Evolutionary conservation across 495 filamentous ascomycete genomes (phyloP).

Genomic region (Podospora pseudocomata): DNA sequence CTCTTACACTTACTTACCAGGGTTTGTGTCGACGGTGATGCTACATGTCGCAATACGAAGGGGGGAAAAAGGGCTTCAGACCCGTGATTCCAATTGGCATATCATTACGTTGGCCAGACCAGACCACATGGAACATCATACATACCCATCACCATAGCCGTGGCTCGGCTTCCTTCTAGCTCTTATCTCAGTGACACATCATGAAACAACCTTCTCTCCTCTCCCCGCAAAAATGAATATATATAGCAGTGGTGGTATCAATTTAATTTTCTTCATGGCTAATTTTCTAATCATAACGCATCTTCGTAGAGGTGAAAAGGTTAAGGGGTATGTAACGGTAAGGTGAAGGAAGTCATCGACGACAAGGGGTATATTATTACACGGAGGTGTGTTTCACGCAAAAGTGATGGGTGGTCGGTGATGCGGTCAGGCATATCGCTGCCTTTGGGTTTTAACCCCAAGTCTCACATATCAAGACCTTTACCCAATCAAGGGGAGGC

Average conservation of each 20-base stretch:
- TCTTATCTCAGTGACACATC: neutral
- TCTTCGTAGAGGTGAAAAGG: neutral
- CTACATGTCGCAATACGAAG: neutral
- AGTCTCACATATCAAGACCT: neutral
- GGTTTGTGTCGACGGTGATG: neutral
- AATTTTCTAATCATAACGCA: neutral
- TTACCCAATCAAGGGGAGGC: neutral
- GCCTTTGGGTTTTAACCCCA: conserved; percentile 1
- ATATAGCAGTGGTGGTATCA: neutral
- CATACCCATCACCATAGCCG: neutral
- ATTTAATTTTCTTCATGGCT: conserved; percentile 1
- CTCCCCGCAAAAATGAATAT: neutral
- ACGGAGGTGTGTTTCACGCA: neutral
- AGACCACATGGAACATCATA: neutral
- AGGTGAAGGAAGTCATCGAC: neutral
- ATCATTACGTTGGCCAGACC: neutral
- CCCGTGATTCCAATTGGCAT: neutral
- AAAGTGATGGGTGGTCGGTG: neutral
- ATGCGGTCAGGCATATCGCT: neutral
- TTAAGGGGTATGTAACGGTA: neutral
- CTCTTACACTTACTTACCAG: no score
- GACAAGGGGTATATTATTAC: neutral
- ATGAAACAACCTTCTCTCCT: neutral
- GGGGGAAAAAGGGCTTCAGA: neutral
- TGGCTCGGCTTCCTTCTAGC: neutral